Base-by-base conservation (phyloP, 345 rosid species). In the Acer negundo region DNA sequence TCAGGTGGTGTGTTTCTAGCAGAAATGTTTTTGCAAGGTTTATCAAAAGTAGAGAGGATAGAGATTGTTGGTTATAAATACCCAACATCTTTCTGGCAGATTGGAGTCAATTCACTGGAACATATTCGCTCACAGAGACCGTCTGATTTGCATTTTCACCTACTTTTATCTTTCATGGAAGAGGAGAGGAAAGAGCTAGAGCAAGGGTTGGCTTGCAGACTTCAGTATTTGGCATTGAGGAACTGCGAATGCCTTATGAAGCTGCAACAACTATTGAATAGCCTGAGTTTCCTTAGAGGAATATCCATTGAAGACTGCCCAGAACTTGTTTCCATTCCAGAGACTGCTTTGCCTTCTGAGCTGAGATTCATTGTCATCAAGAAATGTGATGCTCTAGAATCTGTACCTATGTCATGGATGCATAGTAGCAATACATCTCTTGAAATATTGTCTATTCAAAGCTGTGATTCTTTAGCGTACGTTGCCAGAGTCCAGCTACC, bases 401-500 rank as follows among this genome's bases (percentile, higher is more conserved):
- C 40, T 28, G 26, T 63, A 63, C 67, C 67, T 4, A 28, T 1
- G 40, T 15, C 67, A 26, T 23, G 35, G 40, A 23, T 63, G 35
- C 19, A 28, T 38, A 63, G 19, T 19, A 26, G 67, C 40, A 26
- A 11, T 16, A 20, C 24, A 5, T 63, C 35, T 42, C 68, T 73
- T 56, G 28, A 73, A 42, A 12, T 59, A 22, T 42, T 73, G 66
- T 42, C 7, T 13, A 24, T 80, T 31, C 71, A 26, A 24, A 47
- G 56, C 35, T 64, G 72, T 55, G 69, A 69, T 53, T 69, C 24
- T 20, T 55, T 49, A 31, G 20, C 6, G 17, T 69, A 20, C 59
- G n/a, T 75, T 75, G 72, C 53, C 22, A 73, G 13, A 40, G 49
- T 47, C 55, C 76, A 59, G 53, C 76, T 73, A 61, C 79, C 82